Evolutionary conservation across 2,329 filamentous ascomycete genomes (phyloP), one percentile per base, ranked within the genome.

Genomic region (Sporothrix dimorphospora): DNA sequence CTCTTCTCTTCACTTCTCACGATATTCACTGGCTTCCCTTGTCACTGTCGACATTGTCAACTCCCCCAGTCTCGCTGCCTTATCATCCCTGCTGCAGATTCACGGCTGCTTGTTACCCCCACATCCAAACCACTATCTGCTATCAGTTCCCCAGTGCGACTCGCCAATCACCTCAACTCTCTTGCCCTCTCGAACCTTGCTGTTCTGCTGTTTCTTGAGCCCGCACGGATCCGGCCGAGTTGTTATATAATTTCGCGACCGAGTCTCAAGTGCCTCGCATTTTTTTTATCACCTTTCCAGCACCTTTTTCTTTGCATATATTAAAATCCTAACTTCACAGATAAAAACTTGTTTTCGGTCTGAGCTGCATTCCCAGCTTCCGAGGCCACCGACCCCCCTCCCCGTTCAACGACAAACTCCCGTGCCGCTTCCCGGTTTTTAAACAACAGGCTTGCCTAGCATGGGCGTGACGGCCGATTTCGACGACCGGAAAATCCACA

Each of bases 381-480:
- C 47, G 53, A 55, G 51, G 55, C 67, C 71, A 53, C 51, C n/a
- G 45, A 51, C 53, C 53, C 34, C 45, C n/a, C n/a, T 40, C 49
- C 45, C 49, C 16, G 42, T 38, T 19, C 14, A 24, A 63, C 69
- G 38, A 57, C 57, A 67, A 59, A 27, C 27, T n/a, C 8, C 40
- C 21, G 24, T 16, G 34, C 42, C 21, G 59, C 45, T 65, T 65
- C 66, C 51, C 61, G 42, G 38, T 49, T 63, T 34, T n/a, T 24
- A 21, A 57, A 71, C 72, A 63, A 74, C 77, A 80, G 80, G 79
- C 80, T 88, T 85, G 88, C 88, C 88, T 90, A 89, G 87, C 88
- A 91, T 91, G 89, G 88, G 88, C 86, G 82, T 87, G 83, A 83
- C 83, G 80, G 86, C 85, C 81, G 89, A 91, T 76, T 91, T 91